Base-by-base conservation (phyloP, 116 monocot genomes). In the Phalaenopsis hybrid region DNA sequence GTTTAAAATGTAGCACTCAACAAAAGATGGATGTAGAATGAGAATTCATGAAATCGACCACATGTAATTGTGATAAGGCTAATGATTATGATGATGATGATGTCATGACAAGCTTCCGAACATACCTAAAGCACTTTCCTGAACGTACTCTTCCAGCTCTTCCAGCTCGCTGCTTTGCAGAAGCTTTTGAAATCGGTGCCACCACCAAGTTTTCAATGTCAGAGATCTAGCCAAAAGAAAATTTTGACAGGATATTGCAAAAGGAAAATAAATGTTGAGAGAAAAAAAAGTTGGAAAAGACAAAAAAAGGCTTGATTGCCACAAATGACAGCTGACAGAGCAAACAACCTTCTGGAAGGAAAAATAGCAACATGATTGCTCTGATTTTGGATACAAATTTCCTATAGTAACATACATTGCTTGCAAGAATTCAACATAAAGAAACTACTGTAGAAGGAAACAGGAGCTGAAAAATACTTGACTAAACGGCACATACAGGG, bases 121-220 rank as follows among this genome's bases (percentile, higher is more conserved):
- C 25, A 49, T 86, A 99, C 99, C 99, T 92, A 87, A 83, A 99
- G 80, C 99, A 99, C 82, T 99, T 99, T 74, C 99, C 99, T 44
- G 99, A 90, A 17, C 86, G 83, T 34, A 95, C 88, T 81, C 99
- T 93, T 85, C 99, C 99, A 80, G 95, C 95, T 77, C 99, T 88
- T 21, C 99, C 99, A 18, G 99, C 90, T 74, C 99, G 90, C 86
- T 99, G 99, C 75, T 84, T 89, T 78, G 99, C 95, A 80, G 99
- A 99, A 87, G 95, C 99, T 86, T 92, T 99, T 0, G 99, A 95
- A 86, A 99, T 95, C 63, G 99, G 99, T 77, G 91, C 92, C 25
- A 93, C 95, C 81, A 99, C 89, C 87, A 99, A 89, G 63, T 85
- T 95, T 85, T 99, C 99, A 77, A 99, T 99, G 84, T 95, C 94